phyloP scores from a whole-genome alignment of 108 stramenopile genomes.

The Aurantiochytrium sp. region DNA sequence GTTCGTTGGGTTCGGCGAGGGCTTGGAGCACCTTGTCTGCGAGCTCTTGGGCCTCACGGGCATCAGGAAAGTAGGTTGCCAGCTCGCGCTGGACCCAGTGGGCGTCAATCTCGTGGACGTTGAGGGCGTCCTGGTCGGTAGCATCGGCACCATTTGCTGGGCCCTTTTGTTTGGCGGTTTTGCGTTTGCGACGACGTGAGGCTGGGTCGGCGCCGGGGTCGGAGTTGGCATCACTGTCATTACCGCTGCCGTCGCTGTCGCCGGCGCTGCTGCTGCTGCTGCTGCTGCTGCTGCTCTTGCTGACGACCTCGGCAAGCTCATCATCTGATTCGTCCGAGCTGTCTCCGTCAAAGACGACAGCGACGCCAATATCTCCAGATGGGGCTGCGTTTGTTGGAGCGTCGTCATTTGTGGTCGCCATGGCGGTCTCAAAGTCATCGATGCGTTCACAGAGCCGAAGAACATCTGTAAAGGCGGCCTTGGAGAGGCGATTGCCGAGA shows the following conservation, averaged over 20 bases:
- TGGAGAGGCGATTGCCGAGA: constrained; percentile 62
- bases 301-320: constrained; percentile 27
- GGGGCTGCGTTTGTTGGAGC: constrained; percentile 33
- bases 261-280: constrained; percentile 43
- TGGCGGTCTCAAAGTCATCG: constrained; percentile 36
- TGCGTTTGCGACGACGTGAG: background rate
- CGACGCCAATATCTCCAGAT: constrained; percentile 81
- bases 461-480: constrained; percentile 64
- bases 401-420: constrained; percentile 63
- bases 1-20: constrained; percentile 57
- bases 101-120: constrained; percentile 91
- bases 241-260: constrained; percentile 56
- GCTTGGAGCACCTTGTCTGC: constrained; percentile 70
- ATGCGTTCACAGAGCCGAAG: constrained; percentile 59
- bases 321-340: constrained; percentile 48
- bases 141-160: background rate
- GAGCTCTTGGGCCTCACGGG: constrained; percentile 65
- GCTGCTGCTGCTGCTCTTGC: constrained; percentile 55
- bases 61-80: constrained; percentile 73
- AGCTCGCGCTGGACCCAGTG: constrained; percentile 84
- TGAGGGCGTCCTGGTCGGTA: constrained; percentile 25
- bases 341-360: constrained; percentile 88
- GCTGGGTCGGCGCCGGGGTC: background rate
- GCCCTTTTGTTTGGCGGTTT: background rate
- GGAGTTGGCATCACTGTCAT: constrained; percentile 32